A percentile compares a stretch with the other conserved stretches of the same genome.
phyloP scores from a whole-genome alignment of 345 rosid species.

The Aquilaria malaccensis region DNA sequence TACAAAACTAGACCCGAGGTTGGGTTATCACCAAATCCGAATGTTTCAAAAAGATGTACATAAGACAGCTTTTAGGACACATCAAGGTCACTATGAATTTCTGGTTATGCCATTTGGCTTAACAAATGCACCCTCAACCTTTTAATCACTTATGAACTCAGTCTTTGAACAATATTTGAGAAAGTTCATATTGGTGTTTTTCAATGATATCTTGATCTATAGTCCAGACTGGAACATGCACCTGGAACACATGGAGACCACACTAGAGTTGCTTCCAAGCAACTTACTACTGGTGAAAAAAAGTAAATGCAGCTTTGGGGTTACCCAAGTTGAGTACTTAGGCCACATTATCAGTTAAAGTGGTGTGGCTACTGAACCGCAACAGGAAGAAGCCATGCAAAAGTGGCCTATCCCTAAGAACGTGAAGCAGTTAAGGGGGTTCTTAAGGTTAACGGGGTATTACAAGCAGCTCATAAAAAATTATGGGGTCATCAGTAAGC shows the following conservation, averaged over 20 bases:
- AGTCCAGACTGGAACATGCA: too few relatives aligned
- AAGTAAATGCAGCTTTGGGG: background rate
- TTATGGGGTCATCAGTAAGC: background rate
- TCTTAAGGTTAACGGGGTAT: conserved; percentile 1
- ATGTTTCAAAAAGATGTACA: background rate
- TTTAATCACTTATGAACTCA: background rate
- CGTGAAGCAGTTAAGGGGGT: background rate
- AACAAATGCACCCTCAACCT: background rate
- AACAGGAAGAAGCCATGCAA: background rate
- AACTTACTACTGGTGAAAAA: too few relatives aligned
- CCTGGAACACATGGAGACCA: background rate
- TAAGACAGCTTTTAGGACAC: background rate
- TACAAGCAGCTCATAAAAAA: background rate
- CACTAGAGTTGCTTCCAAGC: too few relatives aligned
- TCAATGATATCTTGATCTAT: background rate
- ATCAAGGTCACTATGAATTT: background rate
- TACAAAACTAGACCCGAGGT: background rate
- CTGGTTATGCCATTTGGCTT: background rate
- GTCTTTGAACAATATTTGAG: background rate
- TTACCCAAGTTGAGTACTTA: background rate
- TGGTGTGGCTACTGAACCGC: background rate
- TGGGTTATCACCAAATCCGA: background rate
- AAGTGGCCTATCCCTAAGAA: background rate
- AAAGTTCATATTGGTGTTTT: background rate
- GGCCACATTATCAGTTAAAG: background rate